phyloP scores from a whole-genome alignment of 75 land plant genomes.

The Sequoia sempervirens region DNA sequence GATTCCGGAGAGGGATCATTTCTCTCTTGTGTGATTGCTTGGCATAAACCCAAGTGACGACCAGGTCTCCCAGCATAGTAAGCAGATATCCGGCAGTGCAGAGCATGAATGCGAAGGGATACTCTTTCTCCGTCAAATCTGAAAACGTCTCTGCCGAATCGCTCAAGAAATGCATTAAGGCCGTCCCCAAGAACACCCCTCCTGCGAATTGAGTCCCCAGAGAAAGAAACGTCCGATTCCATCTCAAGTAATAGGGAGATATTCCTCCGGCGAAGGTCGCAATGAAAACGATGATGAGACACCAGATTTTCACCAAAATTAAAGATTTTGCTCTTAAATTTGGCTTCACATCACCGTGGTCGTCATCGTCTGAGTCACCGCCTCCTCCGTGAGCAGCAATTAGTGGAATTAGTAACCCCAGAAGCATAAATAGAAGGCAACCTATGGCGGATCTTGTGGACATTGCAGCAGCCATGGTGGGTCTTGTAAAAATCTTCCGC shows the following conservation, averaged over 20 bases:
- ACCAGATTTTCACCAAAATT: slow-evolving; percentile 60
- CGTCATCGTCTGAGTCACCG: slow-evolving; percentile 10
- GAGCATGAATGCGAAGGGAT: slow-evolving; percentile 89
- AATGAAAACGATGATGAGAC: slow-evolving; percentile 62
- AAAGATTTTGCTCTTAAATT: slow-evolving; percentile 47
- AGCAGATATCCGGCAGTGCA: slow-evolving; percentile 12
- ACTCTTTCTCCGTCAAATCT: slow-evolving; percentile 37
- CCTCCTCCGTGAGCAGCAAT: slow-evolving; percentile 16
- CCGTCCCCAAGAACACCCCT: too few relatives aligned
- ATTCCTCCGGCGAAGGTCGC: slow-evolving; percentile 72
- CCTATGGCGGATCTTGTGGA: background rate
- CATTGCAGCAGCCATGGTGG: background rate
- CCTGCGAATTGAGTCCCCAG: slow-evolving; percentile 93
- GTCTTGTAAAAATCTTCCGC: too few relatives aligned
- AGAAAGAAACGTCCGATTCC: slow-evolving; percentile 66
- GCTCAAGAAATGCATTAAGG: slow-evolving; percentile 62
- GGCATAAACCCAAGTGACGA: slow-evolving; percentile 29
- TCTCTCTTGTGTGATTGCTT: background rate
- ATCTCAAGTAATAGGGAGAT: slow-evolving; percentile 74
- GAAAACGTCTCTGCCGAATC: slow-evolving; percentile 61
- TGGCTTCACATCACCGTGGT: slow-evolving; percentile 11
- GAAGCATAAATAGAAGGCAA: background rate
- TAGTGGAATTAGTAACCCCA: background rate
- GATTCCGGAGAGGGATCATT: too few relatives aligned
- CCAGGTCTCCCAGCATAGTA: slow-evolving; percentile 66